Percentiles rank a stretch among this genome's conserved stretches.
These are phyloP conservation scores for Hymenoscyphus linearis DNA, from an alignment of 2,329 filamentous ascomycete species.

Conservation along the genomic window DNA sequence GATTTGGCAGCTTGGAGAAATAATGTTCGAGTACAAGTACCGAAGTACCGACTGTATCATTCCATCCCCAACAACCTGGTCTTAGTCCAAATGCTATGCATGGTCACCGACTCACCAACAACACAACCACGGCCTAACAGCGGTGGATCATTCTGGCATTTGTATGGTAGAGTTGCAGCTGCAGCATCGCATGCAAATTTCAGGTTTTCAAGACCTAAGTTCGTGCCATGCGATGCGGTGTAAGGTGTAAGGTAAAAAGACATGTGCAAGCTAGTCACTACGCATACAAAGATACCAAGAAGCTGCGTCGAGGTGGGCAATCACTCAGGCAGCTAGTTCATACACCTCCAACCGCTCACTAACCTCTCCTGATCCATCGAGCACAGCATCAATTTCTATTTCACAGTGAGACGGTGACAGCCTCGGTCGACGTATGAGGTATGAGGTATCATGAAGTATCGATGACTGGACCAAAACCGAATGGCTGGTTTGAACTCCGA, in stretches of 20 bases:
- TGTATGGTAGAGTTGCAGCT: background rate
- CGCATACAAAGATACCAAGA: background rate
- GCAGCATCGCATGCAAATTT: background rate
- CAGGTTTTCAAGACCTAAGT: background rate
- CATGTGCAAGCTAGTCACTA: background rate
- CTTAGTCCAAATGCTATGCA: background rate
- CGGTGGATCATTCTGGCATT: background rate
- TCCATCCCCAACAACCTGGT: background rate
- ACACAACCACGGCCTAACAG: background rate
- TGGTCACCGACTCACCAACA: background rate
- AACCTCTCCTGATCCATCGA: background rate
- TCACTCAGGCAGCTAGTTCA: background rate
- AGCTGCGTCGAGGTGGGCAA: background rate
- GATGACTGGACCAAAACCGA: slow-evolving; percentile 6
- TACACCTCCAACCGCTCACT: background rate
- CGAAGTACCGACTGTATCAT: background rate
- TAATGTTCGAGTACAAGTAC: too few species aligned
- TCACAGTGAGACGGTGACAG: background rate
- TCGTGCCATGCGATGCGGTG: background rate
- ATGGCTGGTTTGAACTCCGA: slow-evolving; percentile 5
- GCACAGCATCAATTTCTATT: background rate
- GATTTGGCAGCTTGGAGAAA: too few species aligned
- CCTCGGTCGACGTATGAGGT: background rate
- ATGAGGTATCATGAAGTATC: background rate
- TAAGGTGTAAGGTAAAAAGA: too few species aligned